Conservation (phyloP, 2,329 filamentous ascomycete species). For the Penicillium fuscoglaucum region DNA sequence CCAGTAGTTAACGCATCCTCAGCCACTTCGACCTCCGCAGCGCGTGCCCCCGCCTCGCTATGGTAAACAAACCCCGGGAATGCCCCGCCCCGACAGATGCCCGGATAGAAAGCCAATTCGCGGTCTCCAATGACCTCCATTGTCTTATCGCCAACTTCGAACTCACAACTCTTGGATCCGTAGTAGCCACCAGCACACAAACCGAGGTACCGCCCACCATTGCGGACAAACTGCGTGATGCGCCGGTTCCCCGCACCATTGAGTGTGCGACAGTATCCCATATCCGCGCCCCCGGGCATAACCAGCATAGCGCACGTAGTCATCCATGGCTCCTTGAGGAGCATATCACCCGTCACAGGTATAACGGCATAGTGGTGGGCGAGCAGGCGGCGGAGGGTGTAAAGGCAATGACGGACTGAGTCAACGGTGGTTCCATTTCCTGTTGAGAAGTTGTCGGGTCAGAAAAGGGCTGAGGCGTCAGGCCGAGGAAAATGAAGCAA, state of each 20-base stretch:
- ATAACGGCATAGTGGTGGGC: slow-evolving; percentile 92
- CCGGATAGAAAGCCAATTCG: slow-evolving; percentile 86
- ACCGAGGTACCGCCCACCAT: slow-evolving; percentile 82
- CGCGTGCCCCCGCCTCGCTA: slow-evolving; percentile 79
- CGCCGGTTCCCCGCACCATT: slow-evolving; percentile 84
- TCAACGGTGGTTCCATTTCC: slow-evolving; percentile 83
- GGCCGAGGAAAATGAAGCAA: slow-evolving; percentile 34
- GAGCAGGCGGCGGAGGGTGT: slow-evolving; percentile 79
- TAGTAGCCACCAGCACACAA: slow-evolving; percentile 97
- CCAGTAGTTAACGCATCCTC: slow-evolving; percentile 58
- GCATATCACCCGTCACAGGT: slow-evolving; percentile 71
- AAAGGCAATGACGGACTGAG: slow-evolving; percentile 86
- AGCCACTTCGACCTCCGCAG: slow-evolving; percentile 65
- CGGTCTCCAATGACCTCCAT: slow-evolving; percentile 84
- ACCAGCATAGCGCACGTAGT: slow-evolving; percentile 84
- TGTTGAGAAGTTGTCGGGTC: slow-evolving; percentile 40
- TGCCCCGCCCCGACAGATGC: slow-evolving; percentile 78
- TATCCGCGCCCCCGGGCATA: slow-evolving; percentile 89
- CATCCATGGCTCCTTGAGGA: slow-evolving; percentile 91
- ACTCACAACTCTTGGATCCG: slow-evolving; percentile 77
- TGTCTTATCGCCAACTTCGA: slow-evolving; percentile 77
- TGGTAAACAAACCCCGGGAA: slow-evolving; percentile 89
- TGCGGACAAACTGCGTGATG: slow-evolving; percentile 81
- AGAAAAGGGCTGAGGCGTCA: slow-evolving; percentile 30
- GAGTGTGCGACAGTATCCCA: slow-evolving; percentile 83